These are phyloP conservation scores for Tulasnella sp. DNA, from an alignment of 768 basidiomycete genomes.

Conservation along the genomic window DNA sequence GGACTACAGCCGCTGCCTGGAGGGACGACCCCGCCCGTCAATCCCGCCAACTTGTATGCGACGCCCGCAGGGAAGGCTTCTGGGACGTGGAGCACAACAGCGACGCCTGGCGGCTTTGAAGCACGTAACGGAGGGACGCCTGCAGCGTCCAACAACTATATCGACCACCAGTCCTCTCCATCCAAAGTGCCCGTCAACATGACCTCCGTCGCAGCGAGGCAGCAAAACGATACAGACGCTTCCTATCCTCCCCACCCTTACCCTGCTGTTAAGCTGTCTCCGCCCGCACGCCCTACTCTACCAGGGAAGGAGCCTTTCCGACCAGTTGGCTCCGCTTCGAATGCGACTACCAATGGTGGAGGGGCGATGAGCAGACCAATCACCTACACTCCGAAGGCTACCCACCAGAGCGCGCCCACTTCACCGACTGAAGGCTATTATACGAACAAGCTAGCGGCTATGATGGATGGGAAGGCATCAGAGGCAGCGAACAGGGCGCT, in stretches of 20 bases:
- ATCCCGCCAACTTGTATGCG: neutral
- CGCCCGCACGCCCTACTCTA: neutral
- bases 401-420: too few species aligned
- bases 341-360: neutral
- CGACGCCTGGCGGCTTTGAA: constrained; percentile 52
- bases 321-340: constrained; percentile 1
- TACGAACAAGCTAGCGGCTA: too few species aligned
- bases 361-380: neutral
- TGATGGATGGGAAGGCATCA: too few species aligned
- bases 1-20: neutral
- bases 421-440: too few species aligned
- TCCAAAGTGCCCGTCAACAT: constrained; percentile 5
- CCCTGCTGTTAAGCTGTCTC: neutral
- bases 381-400: neutral
- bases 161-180: constrained; percentile 19
- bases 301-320: neutral
- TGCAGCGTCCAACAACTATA: constrained; percentile 1
- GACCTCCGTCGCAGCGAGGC: constrained; percentile 6
- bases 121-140: neutral
- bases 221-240: constrained; percentile 1
- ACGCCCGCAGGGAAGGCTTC: constrained; percentile 28
- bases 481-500: neutral
- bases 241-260: neutral
- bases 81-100: constrained; percentile 62
- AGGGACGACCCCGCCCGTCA: neutral